Conservation (phyloP, 805 yeast species). For the Candida ascalaphidarum region DNA sequence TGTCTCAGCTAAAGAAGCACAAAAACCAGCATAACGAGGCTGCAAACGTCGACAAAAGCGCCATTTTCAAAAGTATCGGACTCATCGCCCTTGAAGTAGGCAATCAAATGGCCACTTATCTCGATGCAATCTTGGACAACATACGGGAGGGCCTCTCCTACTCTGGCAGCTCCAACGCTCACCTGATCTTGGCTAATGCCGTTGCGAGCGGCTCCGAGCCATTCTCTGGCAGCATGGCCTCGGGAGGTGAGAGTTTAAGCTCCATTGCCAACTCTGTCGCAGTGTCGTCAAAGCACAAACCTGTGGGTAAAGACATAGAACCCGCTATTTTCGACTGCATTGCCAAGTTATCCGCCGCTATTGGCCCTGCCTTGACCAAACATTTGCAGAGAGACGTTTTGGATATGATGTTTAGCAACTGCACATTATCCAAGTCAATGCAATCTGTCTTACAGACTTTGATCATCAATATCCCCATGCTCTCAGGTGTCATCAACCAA, state of each 20-base stretch:
- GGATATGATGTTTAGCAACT: constrained; percentile 63
- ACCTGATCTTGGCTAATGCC: constrained; percentile 32
- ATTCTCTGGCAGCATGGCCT: constrained; percentile 6
- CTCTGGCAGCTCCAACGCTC: constrained; percentile 26
- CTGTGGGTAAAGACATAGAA: constrained; percentile 61
- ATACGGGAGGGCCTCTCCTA: constrained; percentile 66
- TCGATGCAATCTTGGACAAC: constrained; percentile 80
- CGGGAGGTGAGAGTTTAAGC: constrained; percentile 14
- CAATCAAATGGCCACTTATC: constrained; percentile 76
- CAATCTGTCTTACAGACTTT: constrained; percentile 64
- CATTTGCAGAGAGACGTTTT: constrained; percentile 76
- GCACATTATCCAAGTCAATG: constrained; percentile 80
- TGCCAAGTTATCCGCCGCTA: constrained; percentile 77
- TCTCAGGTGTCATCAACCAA: constrained; percentile 64
- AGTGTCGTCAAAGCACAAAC: constrained; percentile 43
- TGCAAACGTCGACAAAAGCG: constrained; percentile 53
- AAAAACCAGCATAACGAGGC: constrained; percentile 33
- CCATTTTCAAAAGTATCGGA: constrained; percentile 76
- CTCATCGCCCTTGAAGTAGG: constrained; percentile 74
- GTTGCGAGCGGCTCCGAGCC: constrained; percentile 17
- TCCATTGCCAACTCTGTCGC: constrained; percentile 18
- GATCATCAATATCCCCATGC: constrained; percentile 68
- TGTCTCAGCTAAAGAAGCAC: constrained; percentile 68
- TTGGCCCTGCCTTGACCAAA: constrained; percentile 89
- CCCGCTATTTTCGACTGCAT: constrained; percentile 85